Evolutionary conservation across 768 basidiomycete species (phyloP).

Genomic region (Austroboletus eburneus): DNA sequence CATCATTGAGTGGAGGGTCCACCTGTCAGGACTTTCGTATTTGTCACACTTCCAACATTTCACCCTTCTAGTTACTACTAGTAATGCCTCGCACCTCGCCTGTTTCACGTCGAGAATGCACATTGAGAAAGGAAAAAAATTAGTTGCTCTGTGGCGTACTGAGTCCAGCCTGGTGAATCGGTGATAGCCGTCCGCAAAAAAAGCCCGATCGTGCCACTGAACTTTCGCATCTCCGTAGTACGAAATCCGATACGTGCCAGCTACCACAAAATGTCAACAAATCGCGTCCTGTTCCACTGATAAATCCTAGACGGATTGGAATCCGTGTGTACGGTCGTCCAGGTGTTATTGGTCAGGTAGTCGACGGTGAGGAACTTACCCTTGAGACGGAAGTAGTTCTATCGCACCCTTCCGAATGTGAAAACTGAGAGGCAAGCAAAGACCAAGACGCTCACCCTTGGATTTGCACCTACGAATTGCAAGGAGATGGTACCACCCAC

Average conservation of each 20-base stretch:
- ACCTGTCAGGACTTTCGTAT: no score
- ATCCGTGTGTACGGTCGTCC: conserved; percentile 62
- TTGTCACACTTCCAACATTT: no score
- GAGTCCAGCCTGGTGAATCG: no score
- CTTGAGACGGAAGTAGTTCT: conserved; percentile 78
- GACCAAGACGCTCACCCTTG: conserved; percentile 45
- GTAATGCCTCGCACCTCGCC: no score
- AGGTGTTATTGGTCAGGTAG: conserved; percentile 42
- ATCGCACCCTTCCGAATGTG: not conserved
- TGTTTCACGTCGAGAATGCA: no score
- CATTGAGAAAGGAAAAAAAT: no score
- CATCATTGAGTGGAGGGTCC: no score
- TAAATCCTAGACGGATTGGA: conserved; percentile 76
- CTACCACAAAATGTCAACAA: conserved; percentile 59
- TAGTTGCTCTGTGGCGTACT: no score
- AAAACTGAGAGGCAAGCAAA: not conserved
- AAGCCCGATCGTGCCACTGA: no score
- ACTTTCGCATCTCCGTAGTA: conserved; percentile 82
- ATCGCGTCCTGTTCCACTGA: conserved; percentile 54
- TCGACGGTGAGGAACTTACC: conserved; percentile 70
- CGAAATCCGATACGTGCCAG: conserved; percentile 64
- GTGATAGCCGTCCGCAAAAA: no score
- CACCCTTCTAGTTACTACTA: no score
- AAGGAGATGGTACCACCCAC: conserved; percentile 57
- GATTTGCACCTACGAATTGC: conserved; percentile 73